Evolutionary conservation across 441 rosid genomes (phyloP).

Genomic region (Gossypium laxum): DNA sequence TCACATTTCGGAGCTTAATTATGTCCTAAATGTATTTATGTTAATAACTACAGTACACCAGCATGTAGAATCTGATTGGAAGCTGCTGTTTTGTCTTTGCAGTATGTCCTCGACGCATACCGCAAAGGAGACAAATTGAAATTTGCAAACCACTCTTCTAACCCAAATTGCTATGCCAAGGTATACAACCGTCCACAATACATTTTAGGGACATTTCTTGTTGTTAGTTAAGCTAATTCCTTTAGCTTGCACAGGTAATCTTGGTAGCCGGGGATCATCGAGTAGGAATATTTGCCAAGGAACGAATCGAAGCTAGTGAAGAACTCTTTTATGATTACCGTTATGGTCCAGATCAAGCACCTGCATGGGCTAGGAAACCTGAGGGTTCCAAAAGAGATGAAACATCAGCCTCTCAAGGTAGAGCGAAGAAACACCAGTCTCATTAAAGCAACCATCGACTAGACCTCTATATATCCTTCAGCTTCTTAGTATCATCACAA

Average conservation of each 20-base stretch:
- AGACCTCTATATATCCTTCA: not conserved
- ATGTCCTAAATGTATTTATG: not conserved
- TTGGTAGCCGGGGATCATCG: constrained; percentile 85
- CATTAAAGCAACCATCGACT: constrained; percentile 30
- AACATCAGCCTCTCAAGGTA: constrained; percentile 51
- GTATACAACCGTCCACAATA: constrained; percentile 23
- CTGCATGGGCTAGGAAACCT: constrained; percentile 81
- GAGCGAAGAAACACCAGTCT: constrained; percentile 94
- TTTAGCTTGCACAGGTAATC: constrained; percentile 44
- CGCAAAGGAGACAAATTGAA: constrained; percentile 85
- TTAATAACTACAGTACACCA: not conserved
- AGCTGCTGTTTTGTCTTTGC: constrained; percentile 19
- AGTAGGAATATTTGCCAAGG: constrained; percentile 69
- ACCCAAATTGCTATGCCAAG: constrained; percentile 85
- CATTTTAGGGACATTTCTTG: not conserved
- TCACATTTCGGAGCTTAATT: not conserved
- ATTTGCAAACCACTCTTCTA: constrained; percentile 76
- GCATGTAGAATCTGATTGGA: constrained; percentile 1
- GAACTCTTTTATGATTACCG: constrained; percentile 77
- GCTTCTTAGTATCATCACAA: not conserved
- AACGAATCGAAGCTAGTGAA: constrained; percentile 63
- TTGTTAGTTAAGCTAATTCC: constrained; percentile 14
- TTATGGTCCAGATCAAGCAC: constrained; percentile 83
- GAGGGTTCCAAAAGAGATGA: constrained; percentile 78
- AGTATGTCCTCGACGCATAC: constrained; percentile 68